A percentile compares a stretch with the other conserved stretches of the same genome.
phyloP scores from a whole-genome alignment of 345 rosid species.

The Sonneratia alba region DNA sequence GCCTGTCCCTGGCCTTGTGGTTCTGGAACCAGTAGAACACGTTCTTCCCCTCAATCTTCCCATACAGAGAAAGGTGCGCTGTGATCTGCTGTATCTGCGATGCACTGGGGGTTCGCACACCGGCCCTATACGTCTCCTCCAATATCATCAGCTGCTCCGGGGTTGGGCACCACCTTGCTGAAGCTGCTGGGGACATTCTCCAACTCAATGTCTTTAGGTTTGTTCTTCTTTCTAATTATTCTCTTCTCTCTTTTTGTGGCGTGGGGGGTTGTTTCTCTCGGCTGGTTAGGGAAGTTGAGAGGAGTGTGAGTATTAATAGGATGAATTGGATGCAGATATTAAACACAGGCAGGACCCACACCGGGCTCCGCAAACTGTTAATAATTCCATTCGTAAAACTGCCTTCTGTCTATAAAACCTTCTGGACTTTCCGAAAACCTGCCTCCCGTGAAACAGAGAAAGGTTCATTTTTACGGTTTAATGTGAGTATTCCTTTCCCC shows the following conservation, averaged over 20 bases:
- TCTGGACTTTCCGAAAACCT: neutral
- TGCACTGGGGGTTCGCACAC: conserved; percentile 78
- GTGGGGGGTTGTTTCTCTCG: neutral
- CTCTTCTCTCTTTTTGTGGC: neutral
- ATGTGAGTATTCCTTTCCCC: neutral
- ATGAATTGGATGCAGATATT: neutral
- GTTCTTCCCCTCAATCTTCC: conserved; percentile 86
- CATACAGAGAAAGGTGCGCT: conserved; percentile 61
- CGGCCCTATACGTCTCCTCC: conserved; percentile 77
- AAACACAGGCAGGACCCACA: neutral
- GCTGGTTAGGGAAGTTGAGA: neutral
- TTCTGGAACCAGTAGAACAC: conserved; percentile 97
- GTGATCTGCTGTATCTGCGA: conserved; percentile 84
- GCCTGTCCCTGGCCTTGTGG: conserved; percentile 94
- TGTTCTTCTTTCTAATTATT: neutral
- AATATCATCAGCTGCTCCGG: conserved; percentile 89
- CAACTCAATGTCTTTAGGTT: neutral
- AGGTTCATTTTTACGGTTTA: neutral
- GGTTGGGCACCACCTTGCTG: conserved; percentile 96
- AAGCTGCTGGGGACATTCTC: conserved; percentile 54
- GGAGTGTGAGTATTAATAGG: neutral
- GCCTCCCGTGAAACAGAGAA: neutral
- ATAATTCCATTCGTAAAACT: neutral
- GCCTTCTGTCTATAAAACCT: neutral
- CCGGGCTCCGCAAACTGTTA: neutral